These are phyloP conservation scores for Agaricus subrufescens DNA, from an alignment of 768 basidiomycete genomes.

Conservation along the genomic window DNA sequence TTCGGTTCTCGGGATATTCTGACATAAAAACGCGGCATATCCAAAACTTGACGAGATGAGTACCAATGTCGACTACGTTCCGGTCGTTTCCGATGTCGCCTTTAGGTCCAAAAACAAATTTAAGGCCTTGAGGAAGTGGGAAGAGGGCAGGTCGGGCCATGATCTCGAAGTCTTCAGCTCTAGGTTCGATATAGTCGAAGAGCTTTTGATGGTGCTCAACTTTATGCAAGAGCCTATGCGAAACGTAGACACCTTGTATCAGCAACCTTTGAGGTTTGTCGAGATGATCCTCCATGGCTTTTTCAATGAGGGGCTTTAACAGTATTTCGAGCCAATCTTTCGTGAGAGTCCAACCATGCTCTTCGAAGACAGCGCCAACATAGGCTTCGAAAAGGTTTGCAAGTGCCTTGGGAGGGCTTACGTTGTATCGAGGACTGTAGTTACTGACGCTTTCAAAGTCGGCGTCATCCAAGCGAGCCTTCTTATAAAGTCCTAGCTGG, in stretches of 20 bases:
- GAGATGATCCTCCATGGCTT: neutral
- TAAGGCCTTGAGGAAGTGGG: neutral
- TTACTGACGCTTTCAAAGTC: slow-evolving; percentile 13
- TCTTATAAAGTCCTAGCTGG: slow-evolving; percentile 20
- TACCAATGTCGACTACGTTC: slow-evolving; percentile 20
- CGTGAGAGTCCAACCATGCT: slow-evolving; percentile 21
- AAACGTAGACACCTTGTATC: slow-evolving; percentile 1
- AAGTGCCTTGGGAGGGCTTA: slow-evolving; percentile 24
- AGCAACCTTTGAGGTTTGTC: neutral
- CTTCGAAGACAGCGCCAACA: slow-evolving; percentile 23
- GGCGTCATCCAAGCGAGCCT: slow-evolving; percentile 17
- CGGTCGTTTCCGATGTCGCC: slow-evolving; percentile 14
- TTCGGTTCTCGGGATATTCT: slow-evolving; percentile 18
- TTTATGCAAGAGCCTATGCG: neutral
- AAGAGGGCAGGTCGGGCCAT: slow-evolving; percentile 9
- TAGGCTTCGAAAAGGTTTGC: slow-evolving; percentile 29
- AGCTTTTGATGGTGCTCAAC: slow-evolving; percentile 9
- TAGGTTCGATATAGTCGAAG: slow-evolving; percentile 11
- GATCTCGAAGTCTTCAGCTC: slow-evolving; percentile 5
- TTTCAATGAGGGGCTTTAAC: slow-evolving; percentile 1
- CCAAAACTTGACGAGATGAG: slow-evolving; percentile 25
- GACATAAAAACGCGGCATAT: slow-evolving; percentile 19
- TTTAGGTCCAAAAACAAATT: slow-evolving; percentile 5
- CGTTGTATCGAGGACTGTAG: slow-evolving; percentile 15
- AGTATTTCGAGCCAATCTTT: slow-evolving; percentile 14